Conservation (phyloP, 345 rosid genomes). For the Populus alba region DNA sequence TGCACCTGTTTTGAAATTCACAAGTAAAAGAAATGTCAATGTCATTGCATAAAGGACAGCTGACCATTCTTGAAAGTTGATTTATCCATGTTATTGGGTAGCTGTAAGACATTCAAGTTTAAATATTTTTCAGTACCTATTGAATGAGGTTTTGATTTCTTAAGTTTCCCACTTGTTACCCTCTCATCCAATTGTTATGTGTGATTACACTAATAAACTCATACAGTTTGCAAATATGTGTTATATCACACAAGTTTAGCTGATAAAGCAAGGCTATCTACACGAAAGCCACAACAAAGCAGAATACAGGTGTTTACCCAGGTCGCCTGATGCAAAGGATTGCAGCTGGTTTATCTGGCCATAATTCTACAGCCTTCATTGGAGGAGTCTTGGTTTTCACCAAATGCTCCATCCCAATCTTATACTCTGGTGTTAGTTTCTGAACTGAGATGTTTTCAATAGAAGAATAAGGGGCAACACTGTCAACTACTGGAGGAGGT, state of each 20-base stretch:
- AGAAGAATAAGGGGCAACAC: conserved; percentile 46
- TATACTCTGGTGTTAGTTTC: conserved; percentile 54
- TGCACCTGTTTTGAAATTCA: conserved; percentile 47
- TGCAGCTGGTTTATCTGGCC: conserved; percentile 58
- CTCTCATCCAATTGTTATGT: neutral
- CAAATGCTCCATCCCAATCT: conserved; percentile 52
- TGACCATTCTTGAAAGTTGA: neutral
- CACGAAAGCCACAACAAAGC: neutral
- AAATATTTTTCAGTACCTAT: neutral
- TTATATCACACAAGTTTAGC: neutral
- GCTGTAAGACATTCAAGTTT: neutral
- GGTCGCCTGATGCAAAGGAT: conserved; percentile 62
- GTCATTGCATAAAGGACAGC: neutral
- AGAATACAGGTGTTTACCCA: conserved; percentile 40
- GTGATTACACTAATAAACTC: neutral
- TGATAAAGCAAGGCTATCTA: neutral
- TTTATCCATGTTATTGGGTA: neutral
- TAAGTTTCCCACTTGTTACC: neutral
- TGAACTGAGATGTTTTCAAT: conserved; percentile 49
- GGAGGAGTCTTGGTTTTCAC: conserved; percentile 54
- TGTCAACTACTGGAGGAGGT: conserved; percentile 49
- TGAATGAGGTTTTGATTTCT: neutral
- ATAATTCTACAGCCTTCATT: conserved; percentile 57
- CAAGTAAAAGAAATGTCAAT: conserved; percentile 1
- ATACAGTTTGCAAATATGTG: neutral